Evolutionary conservation across 2,329 filamentous ascomycete species (phyloP).

Genomic region (Botrytis galanthina): DNA sequence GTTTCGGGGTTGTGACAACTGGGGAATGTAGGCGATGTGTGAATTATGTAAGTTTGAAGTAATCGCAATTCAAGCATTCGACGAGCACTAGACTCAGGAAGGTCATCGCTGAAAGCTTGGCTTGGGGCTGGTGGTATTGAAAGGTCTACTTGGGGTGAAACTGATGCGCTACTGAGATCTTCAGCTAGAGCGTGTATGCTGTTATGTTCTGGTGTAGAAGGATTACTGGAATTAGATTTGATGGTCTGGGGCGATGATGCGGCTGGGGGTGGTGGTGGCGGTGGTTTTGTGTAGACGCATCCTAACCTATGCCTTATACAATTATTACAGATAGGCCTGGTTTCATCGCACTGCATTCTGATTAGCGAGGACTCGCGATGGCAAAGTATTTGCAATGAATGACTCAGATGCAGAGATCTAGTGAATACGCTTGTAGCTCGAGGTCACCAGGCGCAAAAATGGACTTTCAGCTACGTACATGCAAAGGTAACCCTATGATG

Average conservation of each 20-base stretch:
- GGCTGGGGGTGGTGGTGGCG: background rate
- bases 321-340: conserved; percentile 25
- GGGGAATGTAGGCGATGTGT: conserved; percentile 21
- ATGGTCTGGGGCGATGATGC: conserved; percentile 9
- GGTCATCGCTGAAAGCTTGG: conserved; percentile 14
- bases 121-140: conserved; percentile 7
- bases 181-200: conserved; percentile 8
- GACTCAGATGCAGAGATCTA: background rate
- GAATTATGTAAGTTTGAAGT: conserved; percentile 23
- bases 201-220: background rate
- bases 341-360: conserved; percentile 25
- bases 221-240: conserved; percentile 13
- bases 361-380: background rate
- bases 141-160: background rate
- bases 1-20: conserved; percentile 18
- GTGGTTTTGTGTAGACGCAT: conserved; percentile 23
- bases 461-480: background rate
- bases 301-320: conserved; percentile 26
- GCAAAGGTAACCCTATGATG: background rate
- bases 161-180: conserved; percentile 13
- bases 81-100: conserved; percentile 23
- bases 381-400: background rate
- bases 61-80: conserved; percentile 26
- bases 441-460: background rate
- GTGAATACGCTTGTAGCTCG: background rate